Evolutionary conservation across 2,329 filamentous ascomycete genomes (phyloP).

Genomic region (Neophaeococcomyces aloes): DNA sequence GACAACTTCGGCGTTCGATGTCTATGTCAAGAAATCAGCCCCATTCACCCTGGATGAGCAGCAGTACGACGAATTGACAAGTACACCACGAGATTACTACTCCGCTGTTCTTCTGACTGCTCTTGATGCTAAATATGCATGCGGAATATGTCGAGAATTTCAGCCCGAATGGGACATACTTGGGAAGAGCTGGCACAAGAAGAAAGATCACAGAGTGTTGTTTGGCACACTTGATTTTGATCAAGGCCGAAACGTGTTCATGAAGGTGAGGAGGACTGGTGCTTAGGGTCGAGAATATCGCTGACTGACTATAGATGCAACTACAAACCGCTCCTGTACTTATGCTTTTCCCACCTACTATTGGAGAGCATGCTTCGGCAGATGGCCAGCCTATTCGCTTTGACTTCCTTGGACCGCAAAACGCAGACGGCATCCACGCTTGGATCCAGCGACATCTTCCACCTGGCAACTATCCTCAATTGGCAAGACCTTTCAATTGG

Average conservation of each 20-base stretch:
- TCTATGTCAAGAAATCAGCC: conserved; percentile 56
- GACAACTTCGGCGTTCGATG: conserved; percentile 51
- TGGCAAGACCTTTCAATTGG: conserved; percentile 82
- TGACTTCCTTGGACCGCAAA: conserved; percentile 70
- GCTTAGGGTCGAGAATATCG: not conserved
- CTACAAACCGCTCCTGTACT: conserved; percentile 91
- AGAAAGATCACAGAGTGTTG: conserved; percentile 59
- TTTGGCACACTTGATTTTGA: conserved; percentile 81
- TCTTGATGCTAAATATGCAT: conserved; percentile 70
- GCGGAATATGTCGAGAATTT: conserved; percentile 77
- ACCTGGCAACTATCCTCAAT: conserved; percentile 56
- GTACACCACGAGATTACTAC: conserved; percentile 70
- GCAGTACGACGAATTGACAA: conserved; percentile 64
- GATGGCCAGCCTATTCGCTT: conserved; percentile 63
- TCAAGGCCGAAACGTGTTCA: conserved; percentile 73
- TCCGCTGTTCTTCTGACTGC: conserved; percentile 78
- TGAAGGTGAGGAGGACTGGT: conserved; percentile 58
- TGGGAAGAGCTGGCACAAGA: conserved; percentile 75
- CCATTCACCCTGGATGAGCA: conserved; percentile 70
- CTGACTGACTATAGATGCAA: conserved; percentile 52
- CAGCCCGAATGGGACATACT: conserved; percentile 90
- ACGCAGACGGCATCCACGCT: conserved; percentile 64
- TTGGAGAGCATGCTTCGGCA: conserved; percentile 64
- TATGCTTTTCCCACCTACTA: conserved; percentile 74
- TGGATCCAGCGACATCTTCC: conserved; percentile 74